phyloP scores from a whole-genome alignment of 352 stramenopile genomes.

The Pythium utonaiense region DNA sequence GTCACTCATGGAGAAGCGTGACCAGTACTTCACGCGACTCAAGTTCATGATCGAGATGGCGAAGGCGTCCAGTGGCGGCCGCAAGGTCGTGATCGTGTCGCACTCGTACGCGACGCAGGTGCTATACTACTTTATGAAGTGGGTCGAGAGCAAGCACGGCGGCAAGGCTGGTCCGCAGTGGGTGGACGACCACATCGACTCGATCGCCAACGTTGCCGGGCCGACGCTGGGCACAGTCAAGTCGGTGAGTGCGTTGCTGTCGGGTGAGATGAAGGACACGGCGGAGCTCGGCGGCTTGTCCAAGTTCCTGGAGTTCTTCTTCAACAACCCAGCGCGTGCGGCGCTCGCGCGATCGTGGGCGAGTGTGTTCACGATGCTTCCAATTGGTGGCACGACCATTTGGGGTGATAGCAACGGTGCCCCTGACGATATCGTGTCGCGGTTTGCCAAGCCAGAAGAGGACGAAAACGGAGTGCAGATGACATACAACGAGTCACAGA shows the following conservation, averaged over 20 bases:
- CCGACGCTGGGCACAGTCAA: conserved; percentile 92
- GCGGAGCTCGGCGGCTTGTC: conserved; percentile 84
- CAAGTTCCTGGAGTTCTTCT: conserved; percentile 83
- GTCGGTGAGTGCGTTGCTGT: conserved; percentile 88
- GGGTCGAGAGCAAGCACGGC: conserved; percentile 87
- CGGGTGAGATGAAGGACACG: conserved; percentile 95
- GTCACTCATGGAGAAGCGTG: conserved; percentile 68
- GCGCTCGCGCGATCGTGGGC: conserved; percentile 64
- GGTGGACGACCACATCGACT: conserved; percentile 90
- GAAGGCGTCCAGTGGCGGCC: conserved; percentile 49
- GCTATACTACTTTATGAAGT: conserved; percentile 94
- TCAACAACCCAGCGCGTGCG: conserved; percentile 50
- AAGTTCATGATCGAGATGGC: conserved; percentile 92
- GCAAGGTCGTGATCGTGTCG: conserved; percentile 90
- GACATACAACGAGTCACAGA: conserved; percentile 26
- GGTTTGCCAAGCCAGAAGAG: conserved; percentile 43
- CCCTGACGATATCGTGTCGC: conserved; percentile 61
- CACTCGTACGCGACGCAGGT: conserved; percentile 93
- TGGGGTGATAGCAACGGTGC: conserved; percentile 69
- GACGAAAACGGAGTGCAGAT: conserved; percentile 19
- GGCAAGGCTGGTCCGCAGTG: conserved; percentile 88
- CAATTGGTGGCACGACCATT: conserved; percentile 88
- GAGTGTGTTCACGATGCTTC: conserved; percentile 90
- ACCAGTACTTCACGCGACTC: conserved; percentile 92
- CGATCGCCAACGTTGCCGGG: conserved; percentile 94